Conservation (phyloP, 257 asterid genomes). For the Solanum arcanum region DNA sequence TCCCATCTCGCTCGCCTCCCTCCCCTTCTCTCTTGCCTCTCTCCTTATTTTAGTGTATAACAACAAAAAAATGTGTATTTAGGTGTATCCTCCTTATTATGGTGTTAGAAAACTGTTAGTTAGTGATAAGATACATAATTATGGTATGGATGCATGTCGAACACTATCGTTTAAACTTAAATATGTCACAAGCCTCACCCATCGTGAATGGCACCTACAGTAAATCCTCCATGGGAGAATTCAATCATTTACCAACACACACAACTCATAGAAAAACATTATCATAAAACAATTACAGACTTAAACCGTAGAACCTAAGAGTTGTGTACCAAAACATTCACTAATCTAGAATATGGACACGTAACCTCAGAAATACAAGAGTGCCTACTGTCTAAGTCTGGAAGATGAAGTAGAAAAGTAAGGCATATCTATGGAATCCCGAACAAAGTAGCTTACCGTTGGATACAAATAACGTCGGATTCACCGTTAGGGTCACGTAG, state of each 20-base stretch:
- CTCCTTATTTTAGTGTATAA: neutral
- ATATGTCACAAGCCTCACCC: neutral
- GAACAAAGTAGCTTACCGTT: neutral
- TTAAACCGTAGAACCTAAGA: neutral
- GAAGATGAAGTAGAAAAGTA: neutral
- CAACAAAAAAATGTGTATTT: too few species aligned
- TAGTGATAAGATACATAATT: neutral
- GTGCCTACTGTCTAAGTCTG: neutral
- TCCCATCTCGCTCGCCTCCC: neutral
- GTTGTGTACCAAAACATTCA: neutral
- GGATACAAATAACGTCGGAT: neutral
- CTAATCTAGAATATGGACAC: neutral
- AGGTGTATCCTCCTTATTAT: neutral
- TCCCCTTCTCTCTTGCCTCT: neutral
- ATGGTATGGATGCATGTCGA: neutral
- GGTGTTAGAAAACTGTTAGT: too few species aligned
- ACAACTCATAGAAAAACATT: neutral
- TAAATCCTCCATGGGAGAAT: neutral
- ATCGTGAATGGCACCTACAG: neutral
- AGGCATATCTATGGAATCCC: neutral
- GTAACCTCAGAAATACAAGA: neutral
- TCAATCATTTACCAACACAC: neutral
- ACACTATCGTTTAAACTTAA: neutral
- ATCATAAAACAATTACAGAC: neutral
- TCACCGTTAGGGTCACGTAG: neutral